Base-by-base conservation (phyloP, 2,329 filamentous ascomycete genomes). In the Ophiostoma montium region DNA sequence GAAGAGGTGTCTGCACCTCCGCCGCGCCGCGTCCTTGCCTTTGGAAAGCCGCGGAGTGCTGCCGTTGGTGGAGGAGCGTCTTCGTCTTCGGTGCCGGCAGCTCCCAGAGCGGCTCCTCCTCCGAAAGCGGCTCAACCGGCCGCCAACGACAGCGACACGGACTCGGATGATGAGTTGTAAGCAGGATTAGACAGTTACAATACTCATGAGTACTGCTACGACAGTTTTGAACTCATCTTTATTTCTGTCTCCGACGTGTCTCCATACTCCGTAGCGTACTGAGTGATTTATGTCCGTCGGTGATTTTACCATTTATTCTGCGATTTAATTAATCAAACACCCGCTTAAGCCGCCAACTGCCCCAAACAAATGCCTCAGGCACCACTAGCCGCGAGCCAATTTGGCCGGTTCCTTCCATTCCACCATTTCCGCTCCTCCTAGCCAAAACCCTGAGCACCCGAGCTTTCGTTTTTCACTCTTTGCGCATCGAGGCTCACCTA, bases 111-210 rank as follows among this genome's bases (percentile, higher is more conserved):
- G 27, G 18, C 46, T 53, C 16, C 55, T 39, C 59, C 57, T 10
- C 60, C 41, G 12, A 19, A 19, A 39, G 16, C 35, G 19, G 31
- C 43, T 23, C 32, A 18, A 30, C 10, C n/a, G 23, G 31, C 32
- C 27, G 48, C 41, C 11, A 65, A 13, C 18, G 55, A 58, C 15
- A 70, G 68, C 44, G 73, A 76, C 48, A 74, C 71, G 0, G 71
- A 72, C n/a, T 74, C 72, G 1, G 74, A 76, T 52, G 74, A 77
- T 56, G 75, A 78, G 57, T 55, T 77, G 50, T 78, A 58, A 27
- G 23, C 23, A 8, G 23, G 23, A 27, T 27, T 27, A 27, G 4
- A 5, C 23, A 4, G 4, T 5, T 27, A 4, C 23, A 27, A 27
- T 27, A n/a, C n/a, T n/a, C n/a, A n/a, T n/a, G n/a, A n/a, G n/a